These are phyloP conservation scores for Podospora pseudocomata DNA, from an alignment of 495 filamentous ascomycete species.

Conservation along the genomic window DNA sequence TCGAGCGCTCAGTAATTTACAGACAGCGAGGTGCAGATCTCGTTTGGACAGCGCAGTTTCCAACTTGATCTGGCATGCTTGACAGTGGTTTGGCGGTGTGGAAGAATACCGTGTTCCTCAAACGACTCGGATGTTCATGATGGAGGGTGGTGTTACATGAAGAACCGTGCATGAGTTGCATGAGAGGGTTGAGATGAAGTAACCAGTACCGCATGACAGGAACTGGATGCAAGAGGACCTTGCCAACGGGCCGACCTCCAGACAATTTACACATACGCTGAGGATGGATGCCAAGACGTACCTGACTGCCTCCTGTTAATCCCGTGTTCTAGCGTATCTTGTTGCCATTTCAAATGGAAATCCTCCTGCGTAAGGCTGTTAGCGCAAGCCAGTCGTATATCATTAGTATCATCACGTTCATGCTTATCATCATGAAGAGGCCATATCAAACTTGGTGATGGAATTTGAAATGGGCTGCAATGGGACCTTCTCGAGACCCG, in stretches of 20 bases:
- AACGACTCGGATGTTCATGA: neutral
- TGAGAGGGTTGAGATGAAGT: neutral
- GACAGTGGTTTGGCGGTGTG: constrained; percentile 7
- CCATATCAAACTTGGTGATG: no score
- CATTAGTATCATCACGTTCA: neutral
- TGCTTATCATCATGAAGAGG: neutral
- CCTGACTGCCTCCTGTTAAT: neutral
- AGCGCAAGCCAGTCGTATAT: neutral
- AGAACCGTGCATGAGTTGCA: constrained; percentile 13
- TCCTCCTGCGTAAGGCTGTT: neutral
- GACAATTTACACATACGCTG: neutral
- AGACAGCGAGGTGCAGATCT: neutral
- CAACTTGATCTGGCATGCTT: neutral
- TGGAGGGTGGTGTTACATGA: constrained; percentile 3
- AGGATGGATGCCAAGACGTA: neutral
- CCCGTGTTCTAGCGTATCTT: neutral
- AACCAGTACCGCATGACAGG: neutral
- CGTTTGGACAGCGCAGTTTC: neutral
- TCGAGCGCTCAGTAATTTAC: constrained; percentile 11
- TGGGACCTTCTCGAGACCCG: neutral
- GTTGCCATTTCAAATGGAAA: neutral
- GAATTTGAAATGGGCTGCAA: neutral
- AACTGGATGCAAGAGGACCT: neutral
- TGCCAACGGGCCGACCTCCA: neutral
- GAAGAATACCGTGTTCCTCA: neutral